These are phyloP conservation scores for Aspergillus panamensis DNA, from an alignment of 495 filamentous ascomycete species.

Conservation along the genomic window DNA sequence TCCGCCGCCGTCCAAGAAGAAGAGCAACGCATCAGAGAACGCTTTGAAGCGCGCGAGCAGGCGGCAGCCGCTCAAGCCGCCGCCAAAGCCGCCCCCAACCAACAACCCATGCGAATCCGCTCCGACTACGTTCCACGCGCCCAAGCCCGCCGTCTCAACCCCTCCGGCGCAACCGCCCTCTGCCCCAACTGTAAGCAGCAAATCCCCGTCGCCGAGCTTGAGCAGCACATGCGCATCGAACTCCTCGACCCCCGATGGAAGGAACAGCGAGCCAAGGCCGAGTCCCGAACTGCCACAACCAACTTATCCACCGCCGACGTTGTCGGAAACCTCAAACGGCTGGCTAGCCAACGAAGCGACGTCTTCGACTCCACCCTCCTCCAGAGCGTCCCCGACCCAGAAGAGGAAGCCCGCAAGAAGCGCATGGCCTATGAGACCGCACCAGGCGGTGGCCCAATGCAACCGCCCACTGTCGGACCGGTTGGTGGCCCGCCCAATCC, in stretches of 20 bases:
- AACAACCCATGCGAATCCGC: constrained; percentile 81
- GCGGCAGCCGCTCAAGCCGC: constrained; percentile 76
- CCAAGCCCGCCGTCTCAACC: constrained; percentile 60
- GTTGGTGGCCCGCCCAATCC: constrained; percentile 33
- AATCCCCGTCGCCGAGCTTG: constrained; percentile 80
- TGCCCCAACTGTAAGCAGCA: constrained; percentile 94
- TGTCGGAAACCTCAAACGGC: constrained; percentile 91
- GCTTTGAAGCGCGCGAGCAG: constrained; percentile 63
- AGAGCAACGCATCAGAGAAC: constrained; percentile 62
- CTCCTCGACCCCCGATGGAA: constrained; percentile 95
- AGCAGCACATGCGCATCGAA: constrained; percentile 94
- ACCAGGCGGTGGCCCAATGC: constrained; percentile 24
- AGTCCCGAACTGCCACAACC: constrained; percentile 77
- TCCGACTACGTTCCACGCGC: constrained; percentile 88
- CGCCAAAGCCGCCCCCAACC: constrained; percentile 61
- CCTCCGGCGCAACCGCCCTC: constrained; percentile 63
- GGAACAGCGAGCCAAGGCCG: constrained; percentile 85
- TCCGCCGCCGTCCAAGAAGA: constrained; percentile 57
- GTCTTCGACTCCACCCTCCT: constrained; percentile 66
- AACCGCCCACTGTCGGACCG: constrained; percentile 27
- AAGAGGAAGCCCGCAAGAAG: constrained; percentile 75
- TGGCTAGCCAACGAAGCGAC: constrained; percentile 87
- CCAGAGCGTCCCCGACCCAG: constrained; percentile 37
- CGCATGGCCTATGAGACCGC: constrained; percentile 54
- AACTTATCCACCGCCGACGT: constrained; percentile 85